Base-by-base conservation (phyloP, 1,284 basidiomycete genomes). In the Schizophyllum amplum region DNA sequence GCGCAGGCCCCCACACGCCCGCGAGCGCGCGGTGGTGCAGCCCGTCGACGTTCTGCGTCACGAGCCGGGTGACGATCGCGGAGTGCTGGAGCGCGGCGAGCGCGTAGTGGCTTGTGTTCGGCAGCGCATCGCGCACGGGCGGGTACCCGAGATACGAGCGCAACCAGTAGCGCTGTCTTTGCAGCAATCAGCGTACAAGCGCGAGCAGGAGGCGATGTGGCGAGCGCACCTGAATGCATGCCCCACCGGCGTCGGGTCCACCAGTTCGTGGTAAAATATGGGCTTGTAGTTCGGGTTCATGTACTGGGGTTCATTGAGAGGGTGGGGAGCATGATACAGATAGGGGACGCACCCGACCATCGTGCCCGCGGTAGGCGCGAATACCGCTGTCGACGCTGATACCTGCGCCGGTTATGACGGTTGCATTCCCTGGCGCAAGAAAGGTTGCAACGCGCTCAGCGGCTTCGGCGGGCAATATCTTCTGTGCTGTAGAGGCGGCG, bases 11-110 rank as follows among this genome's bases (percentile, higher is more conserved):
- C 70, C 72, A 72, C n/a, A 66, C 63, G 53, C 65, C 61, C 33
- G 61, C 56, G 50, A 85, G 68, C 24, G 85, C 88, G 72, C 92
- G 92, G 53, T 84, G 84, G 66, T 95, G 93, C 13, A 96, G 80
- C 6, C 92, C 92, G 66, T 97, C 94, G 5, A 97, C 93, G 64
- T 95, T 96, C 69, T 96, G 93, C 0, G 94, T 97, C 57, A 97
- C 85, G 24, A 94, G 70, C n/a, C 75, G 74, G 5, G 79, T 72
- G 20, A 90, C 76, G 54, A 84, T 69, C 5, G 78, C 80, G 5
- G 87, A 72, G 59, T 91, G 77, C 65, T 93, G 87, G 25, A 96
- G 75, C 1, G 92, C 90, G 1, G 91, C 87, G 24, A 97, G 73
- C 17, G 90, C 87, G 65, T 84, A 90, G 68, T 98, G 94, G 0